Evolutionary conservation across 805 yeast species (phyloP), one percentile per base, ranked within the genome.

Genomic region (Metschnikowia similis): DNA sequence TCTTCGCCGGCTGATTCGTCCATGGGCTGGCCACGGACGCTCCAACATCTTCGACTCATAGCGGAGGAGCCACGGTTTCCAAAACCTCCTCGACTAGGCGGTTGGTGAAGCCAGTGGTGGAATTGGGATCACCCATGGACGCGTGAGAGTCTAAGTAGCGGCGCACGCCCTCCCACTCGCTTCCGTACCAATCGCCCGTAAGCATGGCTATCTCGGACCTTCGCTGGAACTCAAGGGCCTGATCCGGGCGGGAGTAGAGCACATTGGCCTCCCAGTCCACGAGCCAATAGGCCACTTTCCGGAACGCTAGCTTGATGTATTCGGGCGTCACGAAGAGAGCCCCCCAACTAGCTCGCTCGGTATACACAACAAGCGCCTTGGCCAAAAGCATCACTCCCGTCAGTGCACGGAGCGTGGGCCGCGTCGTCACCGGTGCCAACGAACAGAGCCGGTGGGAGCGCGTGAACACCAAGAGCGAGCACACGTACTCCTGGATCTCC

Each of bases 121-220:
- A 57, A 16, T 51, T 32, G 10, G 43, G 48, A 45, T 66, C 70
- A 14, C 39, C 14, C 29, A 39, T 44, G 8, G 66, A 55, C 30
- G 50, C 50, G 36, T 59, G 55, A 35, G 53, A 50, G 14, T 56
- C 50, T 38, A 73, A 41, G 51, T 65, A 73, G 39, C 56, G 52
- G 48, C 62, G 56, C 7, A 66, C 74, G 41, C 60, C 62, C 6
- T 55, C 49, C 68, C 72, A 71, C 36, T 72, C 76, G 38, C 75
- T 65, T 3, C 75, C 78, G 47, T 67, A 71, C 77, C 77, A 73
- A 48, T 70, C 76, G 2, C 75, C 78, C 1, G 71, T 64, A 11
- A 73, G 59, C 55, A 71, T 66, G 42, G 60, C 61, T 14, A 71
- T 59, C 40, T 68, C 67, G 8, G 65, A 36, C 28, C 61, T 50